Conservation (phyloP, 169 alveolate species). For the Plasmodium gallinaceum region DNA sequence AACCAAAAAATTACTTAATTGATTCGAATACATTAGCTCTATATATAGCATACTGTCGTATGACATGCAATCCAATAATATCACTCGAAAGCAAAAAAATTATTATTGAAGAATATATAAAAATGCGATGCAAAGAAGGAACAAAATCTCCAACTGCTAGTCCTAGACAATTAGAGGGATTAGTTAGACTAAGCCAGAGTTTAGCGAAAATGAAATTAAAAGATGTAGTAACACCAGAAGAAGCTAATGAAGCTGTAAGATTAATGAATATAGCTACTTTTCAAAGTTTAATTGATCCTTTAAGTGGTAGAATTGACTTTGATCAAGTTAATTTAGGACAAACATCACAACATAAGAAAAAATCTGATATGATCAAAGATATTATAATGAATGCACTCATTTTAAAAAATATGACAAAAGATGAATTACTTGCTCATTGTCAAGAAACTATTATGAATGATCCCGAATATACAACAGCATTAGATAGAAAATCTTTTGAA, state of each 20-base stretch:
- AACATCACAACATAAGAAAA: constrained; percentile 77
- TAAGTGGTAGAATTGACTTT: constrained; percentile 97
- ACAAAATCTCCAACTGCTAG: constrained; percentile 94
- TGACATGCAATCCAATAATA: constrained; percentile 92
- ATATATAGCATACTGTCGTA: constrained; percentile 94
- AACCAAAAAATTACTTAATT: constrained; percentile 49
- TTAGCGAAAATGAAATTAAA: constrained; percentile 96
- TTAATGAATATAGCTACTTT: constrained; percentile 98
- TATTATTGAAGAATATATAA: constrained; percentile 91
- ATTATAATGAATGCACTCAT: constrained; percentile 63
- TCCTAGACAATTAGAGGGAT: constrained; percentile 97
- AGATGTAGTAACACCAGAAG: constrained; percentile 90
- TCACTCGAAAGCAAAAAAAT: constrained; percentile 91
- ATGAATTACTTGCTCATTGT: constrained; percentile 66
- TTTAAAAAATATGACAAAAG: constrained; percentile 74
- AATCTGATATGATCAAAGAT: constrained; percentile 71
- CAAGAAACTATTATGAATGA: constrained; percentile 73
- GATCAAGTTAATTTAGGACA: constrained; percentile 95
- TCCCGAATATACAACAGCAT: constrained; percentile 23
- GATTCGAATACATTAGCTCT: constrained; percentile 85
- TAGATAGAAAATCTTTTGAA: constrained; percentile 76
- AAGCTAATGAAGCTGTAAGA: constrained; percentile 97
- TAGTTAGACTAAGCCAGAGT: constrained; percentile 97
- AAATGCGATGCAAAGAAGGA: constrained; percentile 92
- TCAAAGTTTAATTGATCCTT: constrained; percentile 99